Evolutionary conservation across 75 land plant species (phyloP).

Genomic region (Adiantum capillusveneris): DNA sequence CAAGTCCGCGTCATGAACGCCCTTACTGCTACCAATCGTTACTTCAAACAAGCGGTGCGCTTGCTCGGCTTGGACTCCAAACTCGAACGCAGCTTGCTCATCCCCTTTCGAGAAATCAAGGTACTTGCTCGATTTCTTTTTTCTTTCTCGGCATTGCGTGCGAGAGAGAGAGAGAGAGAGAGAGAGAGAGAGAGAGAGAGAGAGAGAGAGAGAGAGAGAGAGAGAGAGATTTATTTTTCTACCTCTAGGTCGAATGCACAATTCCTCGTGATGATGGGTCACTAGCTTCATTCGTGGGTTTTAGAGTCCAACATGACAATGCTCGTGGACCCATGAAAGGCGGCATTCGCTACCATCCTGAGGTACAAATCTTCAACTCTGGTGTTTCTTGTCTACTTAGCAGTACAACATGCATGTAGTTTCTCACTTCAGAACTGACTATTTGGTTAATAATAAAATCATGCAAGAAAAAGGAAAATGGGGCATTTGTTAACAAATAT

Average conservation of each 20-base stretch:
- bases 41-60: conserved; percentile 68
- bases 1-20: conserved; percentile 48
- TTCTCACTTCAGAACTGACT: no score
- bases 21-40: conserved; percentile 68
- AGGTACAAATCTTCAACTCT: conserved; percentile 20
- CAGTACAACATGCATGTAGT: no score
- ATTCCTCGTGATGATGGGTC: conserved; percentile 36
- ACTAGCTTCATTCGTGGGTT: conserved; percentile 24
- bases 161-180: no score
- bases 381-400: no score
- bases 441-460: no score
- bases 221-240: no score
- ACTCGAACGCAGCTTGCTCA: conserved; percentile 71
- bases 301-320: conserved; percentile 41
- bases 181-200: no score
- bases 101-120: conserved; percentile 88
- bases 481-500: no score
- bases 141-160: no score
- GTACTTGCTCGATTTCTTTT: conserved; percentile 4
- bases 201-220: no score
- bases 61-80: conserved; percentile 71
- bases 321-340: conserved; percentile 39
- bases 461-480: no score
- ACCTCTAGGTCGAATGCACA: conserved; percentile 36
- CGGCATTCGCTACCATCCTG: conserved; percentile 34